Base-by-base conservation (phyloP, 2,329 filamentous ascomycete genomes). In the Talaromyces piceae region DNA sequence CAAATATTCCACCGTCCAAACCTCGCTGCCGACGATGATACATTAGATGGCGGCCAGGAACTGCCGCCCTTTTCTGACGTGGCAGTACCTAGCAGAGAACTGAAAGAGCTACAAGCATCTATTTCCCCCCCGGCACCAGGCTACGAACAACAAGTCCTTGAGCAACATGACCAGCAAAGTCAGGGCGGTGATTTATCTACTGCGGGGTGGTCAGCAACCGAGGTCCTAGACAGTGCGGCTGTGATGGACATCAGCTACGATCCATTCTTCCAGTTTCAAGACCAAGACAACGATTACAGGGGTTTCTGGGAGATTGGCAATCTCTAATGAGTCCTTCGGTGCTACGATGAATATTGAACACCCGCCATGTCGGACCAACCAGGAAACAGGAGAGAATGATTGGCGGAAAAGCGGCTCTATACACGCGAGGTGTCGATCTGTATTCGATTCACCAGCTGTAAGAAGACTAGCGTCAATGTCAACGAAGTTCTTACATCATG, bases 301-400 rank as follows among this genome's bases (percentile, higher is more conserved):
- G 61, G 63, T 5, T 51, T 61, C 22, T 64, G 61, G 62, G 62
- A 66, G 16, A 56, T 63, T 28, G 63, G 62, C 22, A 66, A 63
- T 51, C 44, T 64, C 45, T 63, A 53, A 27, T 11, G 12, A 23
- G n/a, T 25, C 13, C 22, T 20, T 41, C 7, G 20, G 23, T 23
- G 20, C 23, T 8, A 4, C 23, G 11, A 43, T 25, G 22, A 43
- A 22, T 20, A 25, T 22, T 23, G 39, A 12, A 26, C 6, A 25
- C 20, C 20, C 11, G 11, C n/a, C n/a, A n/a, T n/a, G n/a, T n/a
- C n/a, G n/a, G n/a, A n/a, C n/a, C n/a, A n/a, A n/a, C n/a, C n/a
- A n/a, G n/a, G n/a, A n/a, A n/a, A n/a, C n/a, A n/a, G n/a, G n/a
- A n/a, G n/a, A n/a, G n/a, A n/a, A n/a, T 43, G 39, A 43, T 43